A percentile compares a stretch with the other conserved stretches of the same genome.
Conservation (phyloP, 495 filamentous ascomycete genomes). For the Parachaetomium inaequale region DNA sequence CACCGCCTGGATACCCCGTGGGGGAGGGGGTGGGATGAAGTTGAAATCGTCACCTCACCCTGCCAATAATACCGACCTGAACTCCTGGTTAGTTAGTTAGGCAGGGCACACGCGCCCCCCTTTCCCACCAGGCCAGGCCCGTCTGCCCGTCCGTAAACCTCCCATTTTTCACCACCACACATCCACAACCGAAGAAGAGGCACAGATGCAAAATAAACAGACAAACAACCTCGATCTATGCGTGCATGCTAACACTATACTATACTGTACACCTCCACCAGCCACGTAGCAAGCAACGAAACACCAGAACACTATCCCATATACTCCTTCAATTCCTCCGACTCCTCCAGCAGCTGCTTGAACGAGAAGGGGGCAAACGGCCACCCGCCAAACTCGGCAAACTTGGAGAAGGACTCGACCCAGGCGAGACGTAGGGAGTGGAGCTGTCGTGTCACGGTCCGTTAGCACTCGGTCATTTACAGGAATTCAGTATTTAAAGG, state of each 20-base stretch:
- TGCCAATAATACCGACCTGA: too few relatives aligned
- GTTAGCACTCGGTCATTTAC: neutral
- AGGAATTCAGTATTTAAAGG: neutral
- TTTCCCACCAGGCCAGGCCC: too few relatives aligned
- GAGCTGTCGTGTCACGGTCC: conserved; percentile 42
- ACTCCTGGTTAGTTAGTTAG: too few relatives aligned
- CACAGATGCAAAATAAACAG: neutral
- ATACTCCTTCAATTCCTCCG: conserved; percentile 52
- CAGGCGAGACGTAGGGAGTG: conserved; percentile 94
- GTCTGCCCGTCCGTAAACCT: too few relatives aligned
- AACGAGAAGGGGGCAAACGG: conserved; percentile 93
- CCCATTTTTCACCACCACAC: too few relatives aligned
- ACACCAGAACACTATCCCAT: conserved; percentile 20
- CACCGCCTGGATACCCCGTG: too few relatives aligned
- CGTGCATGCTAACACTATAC: conserved; percentile 5
- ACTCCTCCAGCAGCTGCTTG: conserved; percentile 80
- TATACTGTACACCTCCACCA: neutral
- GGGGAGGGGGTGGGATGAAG: too few relatives aligned
- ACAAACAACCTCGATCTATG: conserved; percentile 5
- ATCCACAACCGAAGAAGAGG: neutral
- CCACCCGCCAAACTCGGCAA: conserved; percentile 93
- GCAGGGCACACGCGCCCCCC: too few relatives aligned
- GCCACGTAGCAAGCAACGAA: neutral
- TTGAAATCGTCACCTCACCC: too few relatives aligned
- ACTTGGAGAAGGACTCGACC: conserved; percentile 99